A percentile compares a stretch with the other conserved stretches of the same genome.
These are phyloP conservation scores for Cryptococcus sp. DNA, from an alignment of 1,284 basidiomycete genomes.

Conservation along the genomic window DNA sequence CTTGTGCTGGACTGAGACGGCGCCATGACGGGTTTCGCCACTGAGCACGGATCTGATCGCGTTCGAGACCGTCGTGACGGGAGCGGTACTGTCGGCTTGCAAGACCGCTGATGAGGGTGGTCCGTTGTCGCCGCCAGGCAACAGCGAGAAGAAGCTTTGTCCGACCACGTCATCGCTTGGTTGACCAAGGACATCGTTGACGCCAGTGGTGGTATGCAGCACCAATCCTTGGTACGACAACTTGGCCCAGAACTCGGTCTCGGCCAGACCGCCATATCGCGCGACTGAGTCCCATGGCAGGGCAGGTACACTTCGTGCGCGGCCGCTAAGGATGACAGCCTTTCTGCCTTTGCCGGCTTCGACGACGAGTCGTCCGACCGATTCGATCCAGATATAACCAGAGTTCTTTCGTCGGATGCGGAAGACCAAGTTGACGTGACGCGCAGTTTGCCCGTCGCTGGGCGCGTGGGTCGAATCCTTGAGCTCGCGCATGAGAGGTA, in stretches of 20 bases:
- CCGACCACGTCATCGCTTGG: conserved; percentile 42
- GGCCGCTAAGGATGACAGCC: conserved; percentile 78
- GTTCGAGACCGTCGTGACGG: conserved; percentile 29
- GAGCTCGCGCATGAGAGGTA: conserved; percentile 87
- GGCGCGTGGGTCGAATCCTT: conserved; percentile 67
- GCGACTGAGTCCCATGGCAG: conserved; percentile 65
- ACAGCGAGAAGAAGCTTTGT: conserved; percentile 43
- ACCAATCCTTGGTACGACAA: conserved; percentile 48
- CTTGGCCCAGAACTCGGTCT: conserved; percentile 46
- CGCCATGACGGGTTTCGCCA: conserved; percentile 18
- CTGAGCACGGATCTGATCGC: conserved; percentile 26
- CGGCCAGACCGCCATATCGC: conserved; percentile 57
- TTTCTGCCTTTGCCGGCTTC: conserved; percentile 89
- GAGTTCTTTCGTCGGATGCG: conserved; percentile 67
- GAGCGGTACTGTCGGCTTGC: conserved; percentile 28
- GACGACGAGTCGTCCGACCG: conserved; percentile 76
- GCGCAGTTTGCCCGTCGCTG: conserved; percentile 37
- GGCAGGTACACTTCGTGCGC: conserved; percentile 66
- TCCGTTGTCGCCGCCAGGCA: conserved; percentile 41
- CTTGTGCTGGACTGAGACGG: conserved; percentile 31
- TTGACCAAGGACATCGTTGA: conserved; percentile 37
- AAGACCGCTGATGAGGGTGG: conserved; percentile 20
- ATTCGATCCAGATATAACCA: conserved; percentile 81
- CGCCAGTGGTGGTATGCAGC: conserved; percentile 38
- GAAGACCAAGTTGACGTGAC: conserved; percentile 72